Evolutionary conservation across 257 asterid genomes (phyloP).

Genomic region (Paraleonurus japonicus): DNA sequence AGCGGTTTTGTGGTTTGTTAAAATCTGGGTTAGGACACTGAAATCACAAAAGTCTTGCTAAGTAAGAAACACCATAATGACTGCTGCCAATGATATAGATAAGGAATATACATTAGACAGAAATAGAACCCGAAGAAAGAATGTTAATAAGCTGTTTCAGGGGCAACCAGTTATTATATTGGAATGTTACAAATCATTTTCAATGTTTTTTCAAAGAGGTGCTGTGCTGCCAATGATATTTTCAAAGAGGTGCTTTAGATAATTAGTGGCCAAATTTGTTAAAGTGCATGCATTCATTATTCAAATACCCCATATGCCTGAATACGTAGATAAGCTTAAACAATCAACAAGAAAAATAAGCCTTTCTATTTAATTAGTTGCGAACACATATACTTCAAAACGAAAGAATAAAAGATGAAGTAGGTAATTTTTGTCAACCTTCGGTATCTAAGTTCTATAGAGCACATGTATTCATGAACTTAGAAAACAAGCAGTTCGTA

Average conservation of each 20-base stretch:
- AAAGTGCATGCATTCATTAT: neutral
- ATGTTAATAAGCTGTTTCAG: neutral
- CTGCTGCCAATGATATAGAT: conserved; percentile 5
- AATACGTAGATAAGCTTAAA: neutral
- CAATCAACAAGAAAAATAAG: neutral
- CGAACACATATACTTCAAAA: conserved; percentile 4
- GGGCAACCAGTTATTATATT: neutral
- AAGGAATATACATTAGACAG: conserved; percentile 1
- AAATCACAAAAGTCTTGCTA: conserved; percentile 22
- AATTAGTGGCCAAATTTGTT: neutral
- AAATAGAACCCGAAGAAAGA: neutral
- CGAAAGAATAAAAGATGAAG: neutral
- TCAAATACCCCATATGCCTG: neutral
- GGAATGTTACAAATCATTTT: neutral
- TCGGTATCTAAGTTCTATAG: neutral
- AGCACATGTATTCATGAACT: neutral
- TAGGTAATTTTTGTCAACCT: neutral
- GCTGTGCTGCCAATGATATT: too few relatives aligned
- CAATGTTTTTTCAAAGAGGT: neutral
- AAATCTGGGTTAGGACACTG: conserved; percentile 99
- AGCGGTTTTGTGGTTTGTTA: conserved; percentile 73
- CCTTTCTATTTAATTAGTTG: neutral
- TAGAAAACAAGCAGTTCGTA: conserved; percentile 5
- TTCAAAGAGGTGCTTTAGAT: neutral
- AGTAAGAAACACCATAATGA: conserved; percentile 10